phyloP scores from a whole-genome alignment of 2,329 filamentous ascomycete genomes.

The Xylaria sp. region DNA sequence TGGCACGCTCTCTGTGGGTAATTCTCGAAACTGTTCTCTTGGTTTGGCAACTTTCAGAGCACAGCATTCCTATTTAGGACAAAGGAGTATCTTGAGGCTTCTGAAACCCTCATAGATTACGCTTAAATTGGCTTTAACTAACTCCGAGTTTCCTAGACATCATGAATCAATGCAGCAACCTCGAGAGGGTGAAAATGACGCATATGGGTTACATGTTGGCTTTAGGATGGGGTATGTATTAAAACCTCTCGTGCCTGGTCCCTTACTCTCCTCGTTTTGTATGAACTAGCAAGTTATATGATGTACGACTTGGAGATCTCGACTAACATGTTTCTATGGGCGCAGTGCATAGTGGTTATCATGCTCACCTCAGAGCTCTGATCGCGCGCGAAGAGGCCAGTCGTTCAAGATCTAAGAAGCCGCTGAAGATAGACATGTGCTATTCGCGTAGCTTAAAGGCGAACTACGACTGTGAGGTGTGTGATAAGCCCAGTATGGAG shows the following conservation, averaged over 20 bases:
- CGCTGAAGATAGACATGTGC: conserved; percentile 31
- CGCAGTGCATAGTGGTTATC: conserved; percentile 9
- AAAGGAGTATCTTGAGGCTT: no score
- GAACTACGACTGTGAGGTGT: conserved; percentile 24
- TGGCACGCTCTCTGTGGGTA: background rate
- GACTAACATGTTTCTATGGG: no score
- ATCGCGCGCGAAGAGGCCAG: conserved; percentile 23
- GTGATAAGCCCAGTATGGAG: conserved; percentile 6
- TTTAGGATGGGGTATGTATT: conserved; percentile 9
- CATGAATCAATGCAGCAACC: conserved; percentile 11
- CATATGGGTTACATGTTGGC: conserved; percentile 16
- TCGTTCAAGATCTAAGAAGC: conserved; percentile 2
- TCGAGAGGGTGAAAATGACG: conserved; percentile 29
- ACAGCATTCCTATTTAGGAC: no score
- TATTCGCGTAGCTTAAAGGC: conserved; percentile 20
- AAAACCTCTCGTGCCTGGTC: no score
- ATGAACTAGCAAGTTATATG: no score
- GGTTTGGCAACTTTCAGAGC: no score
- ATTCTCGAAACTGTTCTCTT: no score
- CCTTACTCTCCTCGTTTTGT: no score
- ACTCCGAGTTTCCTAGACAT: background rate
- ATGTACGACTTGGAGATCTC: no score
- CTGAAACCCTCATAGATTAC: no score
- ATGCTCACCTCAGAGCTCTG: conserved; percentile 12
- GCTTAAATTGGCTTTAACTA: no score